Conservation (phyloP, 192 early-diverging fungal species). For the Dissophora ornata region DNA sequence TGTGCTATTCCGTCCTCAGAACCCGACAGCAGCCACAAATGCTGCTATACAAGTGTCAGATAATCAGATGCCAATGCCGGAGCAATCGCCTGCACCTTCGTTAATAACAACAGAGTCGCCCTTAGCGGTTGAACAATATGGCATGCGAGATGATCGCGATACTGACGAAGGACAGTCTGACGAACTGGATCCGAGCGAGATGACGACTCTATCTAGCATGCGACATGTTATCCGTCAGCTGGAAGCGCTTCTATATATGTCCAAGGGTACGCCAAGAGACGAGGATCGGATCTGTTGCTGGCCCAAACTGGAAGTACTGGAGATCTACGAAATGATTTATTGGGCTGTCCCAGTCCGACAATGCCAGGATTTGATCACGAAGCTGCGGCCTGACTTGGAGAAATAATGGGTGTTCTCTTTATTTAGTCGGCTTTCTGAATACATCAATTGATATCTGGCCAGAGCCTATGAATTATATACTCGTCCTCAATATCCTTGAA, state of each 20-base stretch:
- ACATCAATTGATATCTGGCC: conserved; percentile 9
- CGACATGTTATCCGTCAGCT: background rate
- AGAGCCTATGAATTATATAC: background rate
- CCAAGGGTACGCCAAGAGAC: background rate
- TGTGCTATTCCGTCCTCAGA: background rate
- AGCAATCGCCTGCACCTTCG: too few species aligned
- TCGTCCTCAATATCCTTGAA: too few species aligned
- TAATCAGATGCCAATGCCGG: too few species aligned
- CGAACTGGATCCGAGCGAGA: conserved; percentile 10
- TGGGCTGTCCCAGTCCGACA: too few species aligned
- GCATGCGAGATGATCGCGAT: too few species aligned
- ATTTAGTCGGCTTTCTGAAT: too few species aligned
- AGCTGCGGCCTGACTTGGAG: conserved; percentile 1
- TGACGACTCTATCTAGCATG: background rate
- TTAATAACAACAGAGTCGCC: too few species aligned
- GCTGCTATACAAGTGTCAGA: too few species aligned
- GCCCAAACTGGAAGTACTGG: conserved; percentile 5
- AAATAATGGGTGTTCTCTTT: too few species aligned
- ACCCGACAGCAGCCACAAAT: too few species aligned
- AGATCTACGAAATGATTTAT: conserved; percentile 1
- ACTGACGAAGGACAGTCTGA: background rate
- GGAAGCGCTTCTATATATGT: background rate
- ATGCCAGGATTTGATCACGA: background rate
- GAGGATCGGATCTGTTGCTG: background rate
- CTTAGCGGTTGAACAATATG: too few species aligned